Evolutionary conservation across 768 basidiomycete genomes (phyloP), one percentile per base, ranked within the genome.

Genomic region (Cystofilobasidium ferigula): DNA sequence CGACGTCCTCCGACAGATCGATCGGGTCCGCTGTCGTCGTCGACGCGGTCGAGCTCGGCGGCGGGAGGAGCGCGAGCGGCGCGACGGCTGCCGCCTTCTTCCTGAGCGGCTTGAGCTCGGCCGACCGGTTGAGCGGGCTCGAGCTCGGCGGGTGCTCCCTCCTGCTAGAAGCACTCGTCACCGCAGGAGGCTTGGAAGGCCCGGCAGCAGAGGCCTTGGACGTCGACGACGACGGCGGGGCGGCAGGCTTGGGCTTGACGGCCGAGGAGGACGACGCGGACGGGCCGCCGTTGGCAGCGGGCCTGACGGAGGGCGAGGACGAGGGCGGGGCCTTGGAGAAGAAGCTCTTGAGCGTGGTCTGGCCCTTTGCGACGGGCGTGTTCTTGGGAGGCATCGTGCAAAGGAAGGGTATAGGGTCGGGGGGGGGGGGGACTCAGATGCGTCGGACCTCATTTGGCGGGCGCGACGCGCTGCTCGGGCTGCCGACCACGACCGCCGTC

Each of bases 281-380:
- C 7, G 54, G 12, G 30, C n/a, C 38, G 57, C 62, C 22, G 34
- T 43, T 67, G 64, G 57, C 38, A 0, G 70, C 63, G 2, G 69
- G 43, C 38, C 63, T 54, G n/a, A 20, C 22, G 22, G 67, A 54
- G 24, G 71, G 70, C 20, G 72, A 63, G 4, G 71, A 67, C 18
- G 63, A 67, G 3, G 61, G 43, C 9, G 69, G 69, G 7, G 75
- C 71, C 62, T 73, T 72, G 6, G 64, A 65, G 65, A 77, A 76
- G 71, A 76, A 77, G 0, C 74, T 70, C n/a, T 72, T 69, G 22
- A 77, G 70, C 5, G 76, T 74, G 2, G 74, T 71, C 60, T 77
- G 76, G 54, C 74, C 75, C 22, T 69, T 61, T 34, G 47, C 62
- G 18, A 35, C 20, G 0, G 63, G 43, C 8, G 64, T 47, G 42